Conservation (phyloP, 1,284 basidiomycete species). For the Cryptococcus depauperatus region DNA sequence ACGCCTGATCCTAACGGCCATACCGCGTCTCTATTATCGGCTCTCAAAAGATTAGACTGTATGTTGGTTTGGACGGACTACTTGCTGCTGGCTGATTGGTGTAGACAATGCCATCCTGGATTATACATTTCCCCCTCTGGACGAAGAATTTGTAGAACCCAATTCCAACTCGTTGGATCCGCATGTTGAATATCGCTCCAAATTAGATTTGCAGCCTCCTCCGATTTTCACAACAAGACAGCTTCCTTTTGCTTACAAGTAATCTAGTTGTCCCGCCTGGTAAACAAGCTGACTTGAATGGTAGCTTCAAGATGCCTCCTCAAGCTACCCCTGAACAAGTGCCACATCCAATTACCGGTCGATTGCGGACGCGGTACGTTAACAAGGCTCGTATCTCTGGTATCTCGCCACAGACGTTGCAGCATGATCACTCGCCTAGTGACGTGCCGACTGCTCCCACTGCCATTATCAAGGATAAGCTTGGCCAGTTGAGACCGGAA, state of each 20-base stretch:
- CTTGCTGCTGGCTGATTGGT: not conserved
- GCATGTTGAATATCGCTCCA: constrained; percentile 19
- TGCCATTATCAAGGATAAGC: constrained; percentile 45
- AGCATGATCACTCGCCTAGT: constrained; percentile 15
- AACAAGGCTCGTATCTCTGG: constrained; percentile 25
- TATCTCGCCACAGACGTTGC: constrained; percentile 19
- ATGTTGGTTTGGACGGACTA: too few relatives aligned
- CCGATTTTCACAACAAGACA: constrained; percentile 28
- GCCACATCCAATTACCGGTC: constrained; percentile 27
- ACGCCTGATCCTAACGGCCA: constrained; percentile 64
- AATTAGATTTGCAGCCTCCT: constrained; percentile 34
- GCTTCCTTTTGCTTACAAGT: constrained; percentile 55
- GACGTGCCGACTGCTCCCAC: constrained; percentile 60
- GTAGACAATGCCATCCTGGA: constrained; percentile 63
- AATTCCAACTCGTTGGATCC: constrained; percentile 14
- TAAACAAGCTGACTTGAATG: constrained; percentile 1
- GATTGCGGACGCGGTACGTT: constrained; percentile 24
- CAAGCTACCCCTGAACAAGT: constrained; percentile 24
- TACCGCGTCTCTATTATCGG: constrained; percentile 57
- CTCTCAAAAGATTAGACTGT: constrained; percentile 77
- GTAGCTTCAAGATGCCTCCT: constrained; percentile 20
- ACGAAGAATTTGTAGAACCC: constrained; percentile 15
- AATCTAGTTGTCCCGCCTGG: constrained; percentile 4
- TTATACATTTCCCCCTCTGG: constrained; percentile 50
- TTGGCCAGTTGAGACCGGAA: constrained; percentile 52